Evolutionary conservation across 2,329 filamentous ascomycete genomes (phyloP).

Genomic region (Pseudogymnoascus sp.): DNA sequence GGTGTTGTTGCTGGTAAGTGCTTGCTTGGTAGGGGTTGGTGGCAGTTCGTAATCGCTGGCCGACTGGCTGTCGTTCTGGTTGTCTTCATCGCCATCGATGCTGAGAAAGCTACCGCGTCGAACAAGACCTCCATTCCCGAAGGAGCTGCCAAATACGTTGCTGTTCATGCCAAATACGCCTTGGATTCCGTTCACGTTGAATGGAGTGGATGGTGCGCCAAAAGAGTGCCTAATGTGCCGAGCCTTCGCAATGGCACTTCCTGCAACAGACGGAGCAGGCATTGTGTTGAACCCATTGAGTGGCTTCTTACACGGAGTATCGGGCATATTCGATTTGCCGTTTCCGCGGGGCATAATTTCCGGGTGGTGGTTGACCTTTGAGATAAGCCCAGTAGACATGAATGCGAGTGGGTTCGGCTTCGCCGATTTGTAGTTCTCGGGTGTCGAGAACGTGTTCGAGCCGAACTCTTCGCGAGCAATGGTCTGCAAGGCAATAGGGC

Average conservation of each 20-base stretch:
- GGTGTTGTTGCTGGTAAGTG: slow-evolving; percentile 24
- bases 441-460: slow-evolving; percentile 60
- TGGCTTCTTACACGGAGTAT: slow-evolving; percentile 92
- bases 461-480: slow-evolving; percentile 38
- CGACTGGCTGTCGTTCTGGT: slow-evolving; percentile 51
- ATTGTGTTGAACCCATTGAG: slow-evolving; percentile 62
- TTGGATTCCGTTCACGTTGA: slow-evolving; percentile 52
- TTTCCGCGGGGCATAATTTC: slow-evolving; percentile 53
- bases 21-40: slow-evolving; percentile 86
- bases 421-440: slow-evolving; percentile 67
- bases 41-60: slow-evolving; percentile 67
- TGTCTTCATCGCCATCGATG: slow-evolving; percentile 67
- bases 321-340: slow-evolving; percentile 69
- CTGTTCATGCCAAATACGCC: slow-evolving; percentile 48
- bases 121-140: slow-evolving; percentile 40
- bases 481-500: slow-evolving; percentile 35
- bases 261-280: slow-evolving; percentile 47
- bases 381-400: slow-evolving; percentile 89
- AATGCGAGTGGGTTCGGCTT: slow-evolving; percentile 78
- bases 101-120: slow-evolving; percentile 65
- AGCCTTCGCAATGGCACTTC: slow-evolving; percentile 54
- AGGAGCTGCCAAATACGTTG: slow-evolving; percentile 55
- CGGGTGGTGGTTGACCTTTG: slow-evolving; percentile 82
- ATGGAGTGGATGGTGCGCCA: slow-evolving; percentile 73
- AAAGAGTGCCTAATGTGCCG: slow-evolving; percentile 66